Base-by-base conservation (phyloP, 306 rosid genomes). In the Nissolia schottii region DNA sequence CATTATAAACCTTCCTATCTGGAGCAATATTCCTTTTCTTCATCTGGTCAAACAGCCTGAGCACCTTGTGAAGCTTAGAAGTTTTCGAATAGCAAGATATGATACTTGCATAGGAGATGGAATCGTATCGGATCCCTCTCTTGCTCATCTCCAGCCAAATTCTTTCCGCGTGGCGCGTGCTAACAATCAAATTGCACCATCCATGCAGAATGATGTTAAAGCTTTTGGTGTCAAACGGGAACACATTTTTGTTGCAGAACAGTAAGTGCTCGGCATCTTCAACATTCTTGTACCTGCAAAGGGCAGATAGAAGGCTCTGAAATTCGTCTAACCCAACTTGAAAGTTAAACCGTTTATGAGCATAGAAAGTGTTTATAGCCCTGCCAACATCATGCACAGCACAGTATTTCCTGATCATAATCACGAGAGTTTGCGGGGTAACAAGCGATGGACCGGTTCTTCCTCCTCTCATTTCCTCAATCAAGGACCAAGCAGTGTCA, bases 201-300 rank as follows among this genome's bases (percentile, higher is more conserved):
- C 98, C 97, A 70, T 87, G 89, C 58, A 93, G 90, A 74, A 93
- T 67, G 40, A 90, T 90, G 80, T 93, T 93, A 76, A 93, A 90
- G 85, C 97, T 90, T 83, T 89, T 90, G 56, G 85, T 80, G 64
- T 83, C 76, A 40, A 85, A 82, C 0, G 92, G 92, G 78, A 90
- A 90, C 7, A 74, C 84, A 55, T 83, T 70, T 29, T 76, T 56
- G 71, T 86, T 86, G 82, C 86, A 82, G 79, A 90, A 88, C 18
- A 93, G 80, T 19, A 93, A 66, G 71, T 88, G 86, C 77, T 93
- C 96, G 2, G 97, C 97, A 67, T 89, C 96, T 64, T 82, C 75
- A 46, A 89, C 94, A 28, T 88, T 93, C 82, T 90, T 90, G 80
- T 83, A 90, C 59, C 91, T 89, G 61, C 97, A 90, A 80, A 93